Conservation (phyloP, 495 filamentous ascomycete species). For the Penicillium subrubescens region DNA sequence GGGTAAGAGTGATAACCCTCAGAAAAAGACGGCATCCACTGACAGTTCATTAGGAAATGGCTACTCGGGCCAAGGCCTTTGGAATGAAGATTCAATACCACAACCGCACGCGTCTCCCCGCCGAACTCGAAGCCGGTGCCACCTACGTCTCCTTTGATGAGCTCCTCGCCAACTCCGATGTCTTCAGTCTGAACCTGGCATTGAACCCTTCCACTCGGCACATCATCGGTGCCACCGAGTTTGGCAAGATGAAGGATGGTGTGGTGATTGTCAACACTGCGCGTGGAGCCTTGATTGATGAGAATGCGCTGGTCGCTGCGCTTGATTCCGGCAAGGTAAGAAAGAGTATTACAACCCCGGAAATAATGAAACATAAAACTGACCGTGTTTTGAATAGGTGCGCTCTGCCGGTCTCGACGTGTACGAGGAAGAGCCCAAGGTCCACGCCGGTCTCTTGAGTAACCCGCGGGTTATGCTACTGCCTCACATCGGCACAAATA, state of each 20-base stretch:
- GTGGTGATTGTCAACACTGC: constrained; percentile 84
- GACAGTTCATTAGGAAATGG: constrained; percentile 57
- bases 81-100: constrained; percentile 73
- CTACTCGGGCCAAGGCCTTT: constrained; percentile 67
- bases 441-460: constrained; percentile 69
- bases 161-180: constrained; percentile 67
- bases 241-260: constrained; percentile 74
- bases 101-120: constrained; percentile 61
- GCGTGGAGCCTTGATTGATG: constrained; percentile 76
- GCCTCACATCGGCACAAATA: constrained; percentile 79
- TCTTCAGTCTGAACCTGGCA: constrained; percentile 77
- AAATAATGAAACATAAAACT: constrained; percentile 3
- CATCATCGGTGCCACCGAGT: constrained; percentile 66
- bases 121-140: constrained; percentile 58
- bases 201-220: constrained; percentile 66
- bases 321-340: constrained; percentile 69
- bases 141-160: constrained; percentile 70
- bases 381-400: constrained; percentile 28
- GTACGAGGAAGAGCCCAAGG: constrained; percentile 75
- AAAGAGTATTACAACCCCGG: not conserved
- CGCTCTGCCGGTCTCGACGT: constrained; percentile 71
- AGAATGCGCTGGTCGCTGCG: constrained; percentile 71
- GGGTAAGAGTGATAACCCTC: constrained; percentile 27
- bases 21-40: not conserved
- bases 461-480: constrained; percentile 73